Percentiles rank a stretch among this genome's conserved stretches.
Conservation (phyloP, 768 basidiomycete genomes). For the Amanita exitialis region DNA sequence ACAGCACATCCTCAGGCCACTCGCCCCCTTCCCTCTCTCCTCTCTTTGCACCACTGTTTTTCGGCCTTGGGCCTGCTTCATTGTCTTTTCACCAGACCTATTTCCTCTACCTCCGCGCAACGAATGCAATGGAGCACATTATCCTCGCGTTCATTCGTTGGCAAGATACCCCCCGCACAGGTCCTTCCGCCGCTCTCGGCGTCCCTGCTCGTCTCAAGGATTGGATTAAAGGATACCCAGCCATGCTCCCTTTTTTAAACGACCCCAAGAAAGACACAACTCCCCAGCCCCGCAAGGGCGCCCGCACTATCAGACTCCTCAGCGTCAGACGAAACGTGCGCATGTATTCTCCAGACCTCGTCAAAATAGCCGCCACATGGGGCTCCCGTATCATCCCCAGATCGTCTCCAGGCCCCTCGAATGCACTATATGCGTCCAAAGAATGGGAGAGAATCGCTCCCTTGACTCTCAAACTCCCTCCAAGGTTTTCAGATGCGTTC, state of each 20-base stretch:
- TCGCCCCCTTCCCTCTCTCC: slow-evolving; percentile 86
- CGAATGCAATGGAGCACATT: slow-evolving; percentile 86
- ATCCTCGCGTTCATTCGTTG: slow-evolving; percentile 85
- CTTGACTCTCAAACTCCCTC: slow-evolving; percentile 44
- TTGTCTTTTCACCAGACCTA: slow-evolving; percentile 41
- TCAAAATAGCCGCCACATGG: slow-evolving; percentile 50
- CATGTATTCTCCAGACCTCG: slow-evolving; percentile 81
- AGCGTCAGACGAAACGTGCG: slow-evolving; percentile 74
- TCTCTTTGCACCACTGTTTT: slow-evolving; percentile 83
- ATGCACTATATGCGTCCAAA: slow-evolving; percentile 46
- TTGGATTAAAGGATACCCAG: slow-evolving; percentile 86
- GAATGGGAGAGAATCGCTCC: slow-evolving; percentile 76
- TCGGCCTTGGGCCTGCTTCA: slow-evolving; percentile 57
- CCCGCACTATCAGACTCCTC: slow-evolving; percentile 67
- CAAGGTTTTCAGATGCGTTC: slow-evolving; percentile 66
- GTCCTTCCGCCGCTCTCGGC: slow-evolving; percentile 39
- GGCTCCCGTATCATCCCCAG: slow-evolving; percentile 17
- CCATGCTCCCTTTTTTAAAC: slow-evolving; percentile 59
- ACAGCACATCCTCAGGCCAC: slow-evolving; percentile 79
- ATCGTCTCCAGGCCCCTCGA: slow-evolving; percentile 12
- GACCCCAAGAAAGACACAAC: slow-evolving; percentile 35
- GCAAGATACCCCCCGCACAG: slow-evolving; percentile 47
- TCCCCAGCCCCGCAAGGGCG: slow-evolving; percentile 64
- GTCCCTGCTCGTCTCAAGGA: slow-evolving; percentile 83
- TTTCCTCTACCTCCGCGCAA: slow-evolving; percentile 65